Conservation (phyloP, 805 yeast genomes). For the Candida insectorum region DNA sequence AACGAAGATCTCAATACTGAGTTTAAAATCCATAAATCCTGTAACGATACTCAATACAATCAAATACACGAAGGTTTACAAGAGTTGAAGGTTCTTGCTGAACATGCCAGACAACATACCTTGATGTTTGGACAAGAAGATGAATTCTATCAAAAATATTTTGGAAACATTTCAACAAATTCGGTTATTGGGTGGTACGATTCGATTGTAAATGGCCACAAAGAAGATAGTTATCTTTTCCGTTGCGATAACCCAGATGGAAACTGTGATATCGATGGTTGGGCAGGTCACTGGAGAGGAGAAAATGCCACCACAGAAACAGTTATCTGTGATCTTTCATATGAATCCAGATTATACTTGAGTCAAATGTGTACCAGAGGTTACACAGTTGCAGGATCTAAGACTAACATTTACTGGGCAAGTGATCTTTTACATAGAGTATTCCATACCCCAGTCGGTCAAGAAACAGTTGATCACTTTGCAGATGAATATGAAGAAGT, state of each 20-base stretch:
- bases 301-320: constrained; percentile 32
- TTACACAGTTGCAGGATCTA: constrained; percentile 20
- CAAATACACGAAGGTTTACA: constrained; percentile 19
- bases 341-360: constrained; percentile 25
- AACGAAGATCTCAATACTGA: constrained; percentile 12
- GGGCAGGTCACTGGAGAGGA: constrained; percentile 41
- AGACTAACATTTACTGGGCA: constrained; percentile 25
- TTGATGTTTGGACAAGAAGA: constrained; percentile 29
- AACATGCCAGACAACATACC: constrained; percentile 33
- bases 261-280: constrained; percentile 27
- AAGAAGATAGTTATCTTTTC: constrained; percentile 26
- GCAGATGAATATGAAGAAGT: constrained; percentile 32
- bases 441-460: constrained; percentile 32
- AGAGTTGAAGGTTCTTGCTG: constrained; percentile 28
- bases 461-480: constrained; percentile 31
- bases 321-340: constrained; percentile 39
- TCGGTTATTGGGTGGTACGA: constrained; percentile 35
- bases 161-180: constrained; percentile 33
- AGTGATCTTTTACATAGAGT: constrained; percentile 38
- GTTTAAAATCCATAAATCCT: constrained; percentile 14
- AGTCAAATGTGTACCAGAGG: constrained; percentile 34
- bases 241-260: constrained; percentile 41
- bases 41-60: constrained; percentile 15
- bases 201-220: constrained; percentile 23
- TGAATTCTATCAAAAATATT: constrained; percentile 29